Base-by-base conservation (phyloP, 805 yeast genomes). In the Soucietia sequanensis region DNA sequence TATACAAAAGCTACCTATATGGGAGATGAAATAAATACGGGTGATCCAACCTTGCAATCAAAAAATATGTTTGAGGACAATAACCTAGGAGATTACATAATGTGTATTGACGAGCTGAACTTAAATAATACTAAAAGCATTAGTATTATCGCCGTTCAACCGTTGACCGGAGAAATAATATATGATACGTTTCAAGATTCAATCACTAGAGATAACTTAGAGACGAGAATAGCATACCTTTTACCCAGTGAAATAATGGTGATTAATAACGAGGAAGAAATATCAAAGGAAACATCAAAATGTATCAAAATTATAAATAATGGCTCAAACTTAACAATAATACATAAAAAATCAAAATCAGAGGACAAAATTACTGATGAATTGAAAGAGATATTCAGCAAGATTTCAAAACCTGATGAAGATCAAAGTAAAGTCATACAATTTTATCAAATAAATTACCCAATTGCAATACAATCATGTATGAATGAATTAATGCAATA, bases 1-100 rank as follows among this genome's bases (percentile, higher is more conserved):
- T 87, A 81, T 53, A 87, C 97, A 0, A 74, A 75, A 33, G 96
- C 95, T 0, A 90, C 98, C 0, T 87, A 82, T 59, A 75, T 87
- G 44, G 90, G 81, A 34, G 81, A 75, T 37, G 75, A 73, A 32
- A 62, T 46, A 26, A 39, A 43, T 8, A 39, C 45, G 3, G 45
- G 47, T 12, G 57, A 48, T 19, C 44, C 47, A 7, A 38, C 41
- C 16, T 34, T 33, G 15, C 43, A 41, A 20, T 32, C 34, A 13
- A 38, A 31, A 7, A 35, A 20, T 9, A 29, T 37, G n/a, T 46
- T 39, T 26, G 62, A 53, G n/a, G 47, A 47, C 6, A 60, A 55
- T 29, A 63, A 58, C 19, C 43, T 48, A 13, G 67, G 72, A 0
- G 65, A 66, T 37, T 78, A 73, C 34, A 68, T 80, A 11, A 44